Evolutionary conservation across 805 yeast species (phyloP).

Genomic region (Kuraishia ogatae): DNA sequence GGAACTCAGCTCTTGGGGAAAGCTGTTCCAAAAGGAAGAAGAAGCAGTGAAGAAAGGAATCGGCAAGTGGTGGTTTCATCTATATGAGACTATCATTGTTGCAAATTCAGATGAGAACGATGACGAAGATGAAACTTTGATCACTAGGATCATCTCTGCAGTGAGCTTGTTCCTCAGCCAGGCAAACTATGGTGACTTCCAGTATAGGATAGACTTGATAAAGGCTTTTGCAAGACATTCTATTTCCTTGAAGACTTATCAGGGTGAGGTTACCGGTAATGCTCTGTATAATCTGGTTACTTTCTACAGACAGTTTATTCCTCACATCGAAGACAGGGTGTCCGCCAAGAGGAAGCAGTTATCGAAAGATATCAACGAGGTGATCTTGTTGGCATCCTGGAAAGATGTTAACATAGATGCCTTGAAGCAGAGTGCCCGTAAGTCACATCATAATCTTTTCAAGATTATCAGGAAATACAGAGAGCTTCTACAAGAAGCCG

Average conservation of each 20-base stretch:
- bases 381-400: conserved; percentile 90
- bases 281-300: conserved; percentile 49
- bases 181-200: conserved; percentile 69
- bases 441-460: conserved; percentile 78
- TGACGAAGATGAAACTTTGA: conserved; percentile 22
- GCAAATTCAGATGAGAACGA: conserved; percentile 34
- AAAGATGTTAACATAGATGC: conserved; percentile 93
- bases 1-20: conserved; percentile 81
- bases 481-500: conserved; percentile 41
- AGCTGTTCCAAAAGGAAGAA: conserved; percentile 62
- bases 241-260: conserved; percentile 12
- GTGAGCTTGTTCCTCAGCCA: conserved; percentile 70
- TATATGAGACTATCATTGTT: conserved; percentile 71
- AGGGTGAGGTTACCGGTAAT: conserved; percentile 18
- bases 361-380: conserved; percentile 76
- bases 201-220: conserved; percentile 48
- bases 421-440: conserved; percentile 84
- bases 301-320: conserved; percentile 61
- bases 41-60: conserved; percentile 32
- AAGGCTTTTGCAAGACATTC: conserved; percentile 56
- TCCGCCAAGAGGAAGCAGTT: conserved; percentile 39
- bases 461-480: conserved; percentile 81
- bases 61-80: conserved; percentile 88
- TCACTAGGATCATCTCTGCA: conserved; percentile 39
- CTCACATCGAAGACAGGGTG: conserved; percentile 38